These are phyloP conservation scores for Penicillium nordicum DNA, from an alignment of 2,329 filamentous ascomycete species.

Conservation along the genomic window DNA sequence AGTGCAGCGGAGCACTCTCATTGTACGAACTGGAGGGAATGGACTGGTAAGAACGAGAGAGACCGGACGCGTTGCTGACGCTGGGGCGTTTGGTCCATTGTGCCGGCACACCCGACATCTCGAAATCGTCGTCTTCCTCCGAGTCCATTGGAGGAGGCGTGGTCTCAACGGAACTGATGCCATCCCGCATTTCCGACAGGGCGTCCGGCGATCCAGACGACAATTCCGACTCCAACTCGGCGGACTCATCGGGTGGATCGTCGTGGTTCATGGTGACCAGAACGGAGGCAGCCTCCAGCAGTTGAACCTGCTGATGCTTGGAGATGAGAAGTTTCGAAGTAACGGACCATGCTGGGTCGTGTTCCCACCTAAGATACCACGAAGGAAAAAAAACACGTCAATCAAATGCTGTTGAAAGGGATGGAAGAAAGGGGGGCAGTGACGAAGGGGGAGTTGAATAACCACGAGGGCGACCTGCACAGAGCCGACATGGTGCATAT, in stretches of 20 bases:
- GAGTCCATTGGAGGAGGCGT: slow-evolving; percentile 82
- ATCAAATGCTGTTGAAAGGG: slow-evolving; percentile 27
- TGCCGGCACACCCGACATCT: slow-evolving; percentile 50
- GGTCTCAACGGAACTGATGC: slow-evolving; percentile 82
- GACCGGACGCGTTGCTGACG: slow-evolving; percentile 44
- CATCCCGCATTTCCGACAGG: slow-evolving; percentile 71
- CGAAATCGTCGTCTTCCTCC: slow-evolving; percentile 42
- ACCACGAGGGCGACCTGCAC: slow-evolving; percentile 40
- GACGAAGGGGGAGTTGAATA: slow-evolving; percentile 27
- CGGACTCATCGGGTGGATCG: slow-evolving; percentile 60
- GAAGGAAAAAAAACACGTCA: slow-evolving; percentile 42
- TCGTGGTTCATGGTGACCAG: slow-evolving; percentile 82
- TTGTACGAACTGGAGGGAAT: slow-evolving; percentile 56
- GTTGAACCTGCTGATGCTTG: slow-evolving; percentile 98
- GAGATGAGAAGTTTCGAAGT: slow-evolving; percentile 98
- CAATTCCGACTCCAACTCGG: slow-evolving; percentile 70
- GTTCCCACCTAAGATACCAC: slow-evolving; percentile 77
- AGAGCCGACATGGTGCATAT: slow-evolving; percentile 40
- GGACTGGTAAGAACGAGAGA: slow-evolving; percentile 80
- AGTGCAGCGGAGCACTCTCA: slow-evolving; percentile 50
- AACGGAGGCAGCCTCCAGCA: slow-evolving; percentile 95
- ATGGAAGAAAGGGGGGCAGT: slow-evolving; percentile 30
- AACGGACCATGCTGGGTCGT: slow-evolving; percentile 95
- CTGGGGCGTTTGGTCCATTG: slow-evolving; percentile 58
- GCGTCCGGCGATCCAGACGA: slow-evolving; percentile 79